Evolutionary conservation across 306 rosid genomes (phyloP).

Genomic region (Nissolia schottii): DNA sequence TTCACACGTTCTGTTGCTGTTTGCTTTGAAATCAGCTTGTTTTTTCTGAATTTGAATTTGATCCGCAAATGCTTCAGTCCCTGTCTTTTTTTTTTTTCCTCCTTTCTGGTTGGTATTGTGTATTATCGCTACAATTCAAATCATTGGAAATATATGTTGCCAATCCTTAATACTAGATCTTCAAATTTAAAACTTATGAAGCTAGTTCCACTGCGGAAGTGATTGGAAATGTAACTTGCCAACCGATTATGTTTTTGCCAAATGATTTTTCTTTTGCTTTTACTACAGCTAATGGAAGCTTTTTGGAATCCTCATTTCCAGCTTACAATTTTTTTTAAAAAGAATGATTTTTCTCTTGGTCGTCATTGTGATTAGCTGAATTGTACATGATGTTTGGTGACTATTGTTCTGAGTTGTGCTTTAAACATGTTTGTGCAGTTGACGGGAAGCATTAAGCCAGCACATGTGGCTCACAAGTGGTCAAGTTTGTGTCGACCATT

Average conservation of each 20-base stretch:
- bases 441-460: conserved; percentile 36
- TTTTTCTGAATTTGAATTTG: not conserved
- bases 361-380: not conserved
- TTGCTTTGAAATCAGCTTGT: not conserved
- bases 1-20: no score
- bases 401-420: not conserved
- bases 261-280: not conserved
- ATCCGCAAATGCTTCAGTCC: not conserved
- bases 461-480: conserved; percentile 45
- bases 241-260: no score
- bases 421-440: conserved; percentile 38
- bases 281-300: not conserved
- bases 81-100: no score
- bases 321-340: not conserved
- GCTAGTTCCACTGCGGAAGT: no score
- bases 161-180: not conserved
- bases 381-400: not conserved
- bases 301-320: not conserved
- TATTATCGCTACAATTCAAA: not conserved
- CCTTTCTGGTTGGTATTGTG: not conserved
- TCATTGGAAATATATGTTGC: no score
- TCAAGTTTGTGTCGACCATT: conserved; percentile 59
- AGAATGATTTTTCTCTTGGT: not conserved
- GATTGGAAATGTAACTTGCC: no score
- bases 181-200: no score